Base-by-base conservation (phyloP, 108 stramenopile species). In the Cyclotella atomus region DNA sequence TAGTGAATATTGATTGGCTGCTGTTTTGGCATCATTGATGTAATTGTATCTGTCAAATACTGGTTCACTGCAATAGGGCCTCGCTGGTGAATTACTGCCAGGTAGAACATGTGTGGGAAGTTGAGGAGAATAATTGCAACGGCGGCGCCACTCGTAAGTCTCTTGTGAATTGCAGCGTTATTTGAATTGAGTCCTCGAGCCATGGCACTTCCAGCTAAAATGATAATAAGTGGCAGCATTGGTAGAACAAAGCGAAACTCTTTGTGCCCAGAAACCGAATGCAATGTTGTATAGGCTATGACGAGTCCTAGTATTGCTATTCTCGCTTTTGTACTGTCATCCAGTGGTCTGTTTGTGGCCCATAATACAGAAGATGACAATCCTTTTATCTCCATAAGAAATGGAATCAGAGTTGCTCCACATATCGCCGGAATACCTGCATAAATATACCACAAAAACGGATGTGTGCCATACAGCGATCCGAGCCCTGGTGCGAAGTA, bases 241-340 rank as follows among this genome's bases (percentile, higher is more conserved):
- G 97, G 97, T 47, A 96, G 77, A 23, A 97, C 73, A 65, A 96
- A 98, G 19, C 97, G 96, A 83, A 98, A 95, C 67, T 98, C 97
- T 71, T 98, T 97, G 85, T 98, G 97, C 23, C 77, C 88, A 27
- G 92, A 93, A 60, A 89, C 71, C n/a, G 96, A 97, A 85, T 96
- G 94, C 25, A 85, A 59, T 0, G 81, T 33, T 3, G 82, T 69
- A 63, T 92, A 96, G 30, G 76, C 74, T 19, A 53, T 38, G 65
- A 87, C 65, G 20, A 95, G 70, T 27, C 73, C 60, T 78, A 89
- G 81, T 24, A 95, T 56, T 28, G 71, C 70, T 28, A 78, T 35
- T 56, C 73, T 72, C 24, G 72, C 60, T 49, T 65, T 69, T 34
- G 44, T 68, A 36, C 54, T 63, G 53, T 8, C 52, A 24, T n/a